Percentiles rank a stretch among this genome's conserved stretches.
phyloP scores from a whole-genome alignment of 495 filamentous ascomycete genomes.

The Neurospora africana region DNA sequence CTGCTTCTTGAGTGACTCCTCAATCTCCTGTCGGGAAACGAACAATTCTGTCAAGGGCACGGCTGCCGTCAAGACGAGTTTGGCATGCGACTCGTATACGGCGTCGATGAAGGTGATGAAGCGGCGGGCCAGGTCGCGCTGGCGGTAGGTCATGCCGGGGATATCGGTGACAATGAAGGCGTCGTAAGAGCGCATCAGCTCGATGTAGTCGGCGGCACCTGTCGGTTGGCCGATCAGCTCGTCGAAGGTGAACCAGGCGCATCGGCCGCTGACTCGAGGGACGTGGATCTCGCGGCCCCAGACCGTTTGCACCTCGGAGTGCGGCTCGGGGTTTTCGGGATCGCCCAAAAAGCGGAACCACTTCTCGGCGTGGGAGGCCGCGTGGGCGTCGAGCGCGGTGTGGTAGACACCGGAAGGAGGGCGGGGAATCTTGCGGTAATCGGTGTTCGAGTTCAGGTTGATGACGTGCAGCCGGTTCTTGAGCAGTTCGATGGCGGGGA shows the following conservation, averaged over 20 bases:
- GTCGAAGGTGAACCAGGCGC: constrained; percentile 81
- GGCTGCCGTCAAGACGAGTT: constrained; percentile 83
- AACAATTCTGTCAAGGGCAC: constrained; percentile 80
- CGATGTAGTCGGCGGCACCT: constrained; percentile 88
- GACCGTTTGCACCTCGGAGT: constrained; percentile 66
- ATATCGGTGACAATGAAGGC: constrained; percentile 87
- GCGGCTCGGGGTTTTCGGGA: constrained; percentile 63
- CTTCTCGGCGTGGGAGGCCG: constrained; percentile 70
- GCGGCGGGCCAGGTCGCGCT: constrained; percentile 79
- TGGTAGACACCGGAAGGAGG: constrained; percentile 92
- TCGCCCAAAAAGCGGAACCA: constrained; percentile 95
- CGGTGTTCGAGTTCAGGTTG: constrained; percentile 88
- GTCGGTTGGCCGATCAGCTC: constrained; percentile 81
- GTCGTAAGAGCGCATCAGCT: constrained; percentile 82
- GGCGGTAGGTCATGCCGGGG: constrained; percentile 76
- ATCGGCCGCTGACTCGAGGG: constrained; percentile 74
- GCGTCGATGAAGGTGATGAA: constrained; percentile 98
- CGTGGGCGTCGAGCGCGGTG: constrained; percentile 63
- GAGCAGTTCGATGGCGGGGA: constrained; percentile 89
- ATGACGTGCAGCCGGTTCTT: constrained; percentile 75
- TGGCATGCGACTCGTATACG: constrained; percentile 79
- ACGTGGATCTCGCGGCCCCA: constrained; percentile 90
- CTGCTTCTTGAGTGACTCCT: constrained; percentile 34
- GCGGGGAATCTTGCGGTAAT: constrained; percentile 93
- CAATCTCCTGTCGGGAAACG: constrained; percentile 68